Evolutionary conservation across 2,329 filamentous ascomycete genomes (phyloP).

Genomic region (Stenocarpella maydis): DNA sequence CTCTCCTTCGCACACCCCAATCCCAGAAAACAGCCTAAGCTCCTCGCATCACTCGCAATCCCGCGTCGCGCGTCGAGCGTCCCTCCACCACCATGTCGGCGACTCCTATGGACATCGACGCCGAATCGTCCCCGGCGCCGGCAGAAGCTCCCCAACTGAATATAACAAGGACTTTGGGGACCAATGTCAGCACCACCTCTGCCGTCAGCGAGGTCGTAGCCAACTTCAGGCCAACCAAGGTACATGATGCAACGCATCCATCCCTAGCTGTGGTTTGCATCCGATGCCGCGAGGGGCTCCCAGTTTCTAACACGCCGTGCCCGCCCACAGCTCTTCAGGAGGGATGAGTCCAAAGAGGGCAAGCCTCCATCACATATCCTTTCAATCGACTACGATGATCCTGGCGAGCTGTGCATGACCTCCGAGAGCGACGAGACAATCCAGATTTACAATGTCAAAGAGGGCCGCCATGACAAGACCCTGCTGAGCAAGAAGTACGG

Average conservation of each 20-base stretch:
- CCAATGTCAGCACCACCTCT: constrained; percentile 57
- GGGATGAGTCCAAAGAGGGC: constrained; percentile 62
- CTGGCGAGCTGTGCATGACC: constrained; percentile 89
- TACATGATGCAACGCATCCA: constrained; percentile 47
- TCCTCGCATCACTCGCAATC: not conserved
- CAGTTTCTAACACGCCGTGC: constrained; percentile 1
- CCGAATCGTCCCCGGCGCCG: constrained; percentile 46
- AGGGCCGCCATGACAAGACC: constrained; percentile 88
- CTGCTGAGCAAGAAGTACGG: constrained; percentile 97
- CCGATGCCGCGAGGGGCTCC: too few relatives aligned
- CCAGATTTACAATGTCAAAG: constrained; percentile 92
- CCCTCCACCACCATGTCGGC: constrained; percentile 52
- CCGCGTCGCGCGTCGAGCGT: not conserved
- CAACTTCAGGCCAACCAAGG: constrained; percentile 82
- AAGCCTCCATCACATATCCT: constrained; percentile 72
- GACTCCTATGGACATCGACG: constrained; percentile 66
- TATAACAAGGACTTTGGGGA: constrained; percentile 57
- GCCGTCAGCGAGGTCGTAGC: constrained; percentile 81
- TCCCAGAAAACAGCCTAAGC: constrained; percentile 7
- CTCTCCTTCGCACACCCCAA: not conserved
- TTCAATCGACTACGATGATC: constrained; percentile 96
- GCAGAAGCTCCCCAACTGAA: constrained; percentile 53
- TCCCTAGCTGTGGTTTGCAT: not conserved
- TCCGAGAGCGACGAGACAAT: constrained; percentile 94
- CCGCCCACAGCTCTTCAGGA: constrained; percentile 62